Evolutionary conservation across 768 basidiomycete genomes (phyloP).

Genomic region (Tulasnella sp.): DNA sequence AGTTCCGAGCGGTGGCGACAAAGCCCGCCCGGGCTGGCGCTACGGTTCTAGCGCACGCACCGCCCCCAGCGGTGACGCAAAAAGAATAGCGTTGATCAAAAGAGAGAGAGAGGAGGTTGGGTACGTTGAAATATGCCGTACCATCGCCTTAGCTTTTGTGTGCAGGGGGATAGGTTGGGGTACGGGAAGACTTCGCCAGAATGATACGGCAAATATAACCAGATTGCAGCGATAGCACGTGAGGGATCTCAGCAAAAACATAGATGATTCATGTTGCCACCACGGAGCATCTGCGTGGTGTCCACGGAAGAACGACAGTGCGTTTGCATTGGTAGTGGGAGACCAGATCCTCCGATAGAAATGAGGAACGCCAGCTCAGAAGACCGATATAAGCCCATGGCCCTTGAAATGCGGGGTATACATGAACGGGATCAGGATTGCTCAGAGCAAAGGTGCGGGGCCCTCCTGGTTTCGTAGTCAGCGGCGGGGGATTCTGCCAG

Average conservation of each 20-base stretch:
- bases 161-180: neutral
- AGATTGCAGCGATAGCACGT: neutral
- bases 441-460: neutral
- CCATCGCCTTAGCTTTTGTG: constrained; percentile 11
- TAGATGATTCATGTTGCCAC: neutral
- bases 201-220: constrained; percentile 17
- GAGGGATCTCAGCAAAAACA: neutral
- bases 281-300: constrained; percentile 8
- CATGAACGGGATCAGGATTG: neutral
- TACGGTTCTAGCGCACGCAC: constrained; percentile 1
- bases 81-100: neutral
- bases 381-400: constrained; percentile 17
- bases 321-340: neutral
- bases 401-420: constrained; percentile 3
- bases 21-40: neutral
- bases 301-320: constrained; percentile 1
- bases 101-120: constrained; percentile 1
- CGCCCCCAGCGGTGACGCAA: constrained; percentile 1
- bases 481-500: neutral
- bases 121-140: neutral
- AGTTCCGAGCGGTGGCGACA: neutral
- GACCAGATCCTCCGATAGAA: constrained; percentile 14
- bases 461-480: neutral
- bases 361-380: neutral
- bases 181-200: constrained; percentile 23